phyloP scores from a whole-genome alignment of 306 rosid genomes.

The Casuarina glauca region DNA sequence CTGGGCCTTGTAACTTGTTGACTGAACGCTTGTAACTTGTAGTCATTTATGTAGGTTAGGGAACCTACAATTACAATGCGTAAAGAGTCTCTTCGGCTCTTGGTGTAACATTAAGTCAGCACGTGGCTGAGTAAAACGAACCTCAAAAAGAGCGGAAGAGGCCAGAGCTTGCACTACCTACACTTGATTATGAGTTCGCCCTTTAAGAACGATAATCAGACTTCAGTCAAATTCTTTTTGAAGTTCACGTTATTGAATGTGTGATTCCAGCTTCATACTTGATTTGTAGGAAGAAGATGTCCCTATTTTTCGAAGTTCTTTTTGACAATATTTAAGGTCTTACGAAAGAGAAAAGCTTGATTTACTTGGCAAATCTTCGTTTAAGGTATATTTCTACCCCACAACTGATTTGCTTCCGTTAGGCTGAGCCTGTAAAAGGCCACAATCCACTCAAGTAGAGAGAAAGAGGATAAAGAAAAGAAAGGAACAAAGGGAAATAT shows the following conservation, averaged over 20 bases:
- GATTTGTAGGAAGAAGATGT: too few species aligned
- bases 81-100: slow-evolving; percentile 2
- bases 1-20: too few species aligned
- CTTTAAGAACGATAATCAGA: background rate
- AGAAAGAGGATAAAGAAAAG: too few species aligned
- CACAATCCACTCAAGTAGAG: background rate
- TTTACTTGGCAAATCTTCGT: background rate
- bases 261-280: too few species aligned
- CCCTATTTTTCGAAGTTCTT: background rate
- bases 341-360: too few species aligned
- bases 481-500: too few species aligned
- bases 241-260: too few species aligned
- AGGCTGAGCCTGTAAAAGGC: background rate
- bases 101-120: slow-evolving; percentile 14
- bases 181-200: background rate
- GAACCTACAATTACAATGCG: background rate
- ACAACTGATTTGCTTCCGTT: background rate
- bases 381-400: background rate
- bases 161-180: slow-evolving; percentile 7
- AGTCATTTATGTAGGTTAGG: too few species aligned
- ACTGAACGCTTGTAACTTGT: too few species aligned
- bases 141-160: background rate
- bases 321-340: too few species aligned
- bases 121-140: slow-evolving; percentile 26
- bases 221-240: too few species aligned